Base-by-base conservation (phyloP, 371 early-diverging fungal genomes). In the Entomophthora muscae region DNA sequence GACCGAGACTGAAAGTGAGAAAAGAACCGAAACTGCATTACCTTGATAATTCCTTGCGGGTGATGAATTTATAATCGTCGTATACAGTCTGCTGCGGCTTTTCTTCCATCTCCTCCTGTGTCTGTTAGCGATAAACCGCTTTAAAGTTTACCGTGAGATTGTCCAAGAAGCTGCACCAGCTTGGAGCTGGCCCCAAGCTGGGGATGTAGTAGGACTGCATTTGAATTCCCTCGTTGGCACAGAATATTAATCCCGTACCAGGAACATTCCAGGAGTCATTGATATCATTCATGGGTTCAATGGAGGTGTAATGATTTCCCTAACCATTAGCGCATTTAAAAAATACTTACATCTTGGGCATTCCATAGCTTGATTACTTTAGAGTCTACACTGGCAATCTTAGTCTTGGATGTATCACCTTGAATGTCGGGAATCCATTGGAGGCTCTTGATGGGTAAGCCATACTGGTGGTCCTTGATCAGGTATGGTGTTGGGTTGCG, bases 61-160 rank as follows among this genome's bases (percentile, higher is more conserved):
- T 90, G 32, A 95, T 85, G 76, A 98, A 98, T 73, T 95, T 95
- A 83, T 93, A 96, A 71, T 98, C 92, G 70, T 96, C 96, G 76
- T 95, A 98, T 24, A 93, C 73, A 57, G 82, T 86, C 59, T 83
- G 81, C 61, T 78, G 80, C 54, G 90, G 86, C 60, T 85, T 88
- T 73, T 95, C 95, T 74, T 95, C 97, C 86, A 98, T 77, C 72
- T 96, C 98, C 76, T 95, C 97, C 68, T 68, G 61, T 13, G n/a
- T 17, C 31, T 13, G 28, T 61, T 61, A 26, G 53, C 17, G 31
- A 63, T 2, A 3, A 63, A 12, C 28, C 12, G 32, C 42, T 5
- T n/a, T n/a, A n/a, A 51, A 17, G 33, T 22, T 30, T 68, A 68
- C 68, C 3, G 96, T 96, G 53, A 98, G 76, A 73, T 94, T 97